phyloP scores from a whole-genome alignment of 768 basidiomycete species.

The Tubosaeta sp. region DNA sequence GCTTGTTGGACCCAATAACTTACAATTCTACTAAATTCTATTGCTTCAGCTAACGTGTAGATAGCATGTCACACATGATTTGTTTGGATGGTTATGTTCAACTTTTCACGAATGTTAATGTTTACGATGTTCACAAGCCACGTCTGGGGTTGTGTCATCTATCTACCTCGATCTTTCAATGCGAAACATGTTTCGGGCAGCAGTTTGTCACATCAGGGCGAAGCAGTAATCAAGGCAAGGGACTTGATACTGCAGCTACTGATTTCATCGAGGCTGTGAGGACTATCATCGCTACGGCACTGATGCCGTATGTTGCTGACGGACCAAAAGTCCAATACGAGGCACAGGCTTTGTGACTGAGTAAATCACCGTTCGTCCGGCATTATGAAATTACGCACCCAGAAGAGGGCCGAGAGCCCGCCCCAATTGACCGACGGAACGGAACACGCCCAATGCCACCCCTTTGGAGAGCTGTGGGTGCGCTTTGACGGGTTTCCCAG shows the following conservation, averaged over 20 bases:
- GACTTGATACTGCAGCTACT: constrained; percentile 27
- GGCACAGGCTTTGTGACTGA: constrained; percentile 59
- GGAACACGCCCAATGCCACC: constrained; percentile 77
- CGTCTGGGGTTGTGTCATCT: neutral
- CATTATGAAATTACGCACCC: constrained; percentile 44
- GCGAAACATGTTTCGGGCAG: neutral
- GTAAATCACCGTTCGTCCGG: neutral
- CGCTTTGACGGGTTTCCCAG: constrained; percentile 50
- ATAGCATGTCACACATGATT: constrained; percentile 15
- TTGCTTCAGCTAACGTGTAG: constrained; percentile 31
- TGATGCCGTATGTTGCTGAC: constrained; percentile 63
- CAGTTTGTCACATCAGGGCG: neutral
- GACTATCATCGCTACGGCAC: constrained; percentile 61
- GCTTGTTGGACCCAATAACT: constrained; percentile 17
- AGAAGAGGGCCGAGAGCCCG: constrained; percentile 88
- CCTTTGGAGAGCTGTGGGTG: constrained; percentile 79
- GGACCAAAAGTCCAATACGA: constrained; percentile 89
- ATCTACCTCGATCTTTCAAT: constrained; percentile 1
- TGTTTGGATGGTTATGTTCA: constrained; percentile 13
- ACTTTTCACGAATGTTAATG: constrained; percentile 7
- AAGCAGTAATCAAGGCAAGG: constrained; percentile 5
- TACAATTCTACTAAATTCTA: constrained; percentile 26
- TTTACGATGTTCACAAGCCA: neutral
- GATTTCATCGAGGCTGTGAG: constrained; percentile 56
- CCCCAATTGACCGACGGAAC: constrained; percentile 92